Conservation (phyloP, 2,329 filamentous ascomycete species). For the Aplosporella prunicola region DNA sequence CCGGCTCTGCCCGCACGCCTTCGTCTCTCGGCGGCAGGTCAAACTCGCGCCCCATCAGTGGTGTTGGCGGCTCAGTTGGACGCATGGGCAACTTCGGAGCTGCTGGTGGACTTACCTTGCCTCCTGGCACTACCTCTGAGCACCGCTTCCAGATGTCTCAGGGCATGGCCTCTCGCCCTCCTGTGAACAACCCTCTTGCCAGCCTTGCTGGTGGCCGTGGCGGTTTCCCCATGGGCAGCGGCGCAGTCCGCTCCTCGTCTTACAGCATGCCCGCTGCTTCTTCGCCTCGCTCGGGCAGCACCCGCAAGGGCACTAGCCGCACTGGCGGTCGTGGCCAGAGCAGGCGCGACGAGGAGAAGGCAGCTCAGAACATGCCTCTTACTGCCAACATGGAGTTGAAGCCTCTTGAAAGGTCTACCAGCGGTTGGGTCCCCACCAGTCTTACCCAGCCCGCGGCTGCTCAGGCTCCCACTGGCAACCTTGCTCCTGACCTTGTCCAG, state of each 20-base stretch:
- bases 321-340: conserved; percentile 39
- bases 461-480: conserved; percentile 38
- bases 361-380: conserved; percentile 82
- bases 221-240: conserved; percentile 51
- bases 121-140: conserved; percentile 66
- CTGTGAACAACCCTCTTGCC: conserved; percentile 45
- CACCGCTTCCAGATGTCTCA: conserved; percentile 51
- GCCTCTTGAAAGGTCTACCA: conserved; percentile 60
- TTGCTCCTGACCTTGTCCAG: conserved; percentile 90
- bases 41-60: conserved; percentile 17
- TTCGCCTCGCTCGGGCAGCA: conserved; percentile 61
- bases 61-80: conserved; percentile 18
- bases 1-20: conserved; percentile 50
- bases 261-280: conserved; percentile 55
- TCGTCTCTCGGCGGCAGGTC: conserved; percentile 42
- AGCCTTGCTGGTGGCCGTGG: conserved; percentile 49
- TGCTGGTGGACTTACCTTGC: conserved; percentile 49
- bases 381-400: conserved; percentile 75
- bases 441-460: conserved; percentile 43
- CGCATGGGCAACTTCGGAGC: conserved; percentile 62
- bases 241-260: conserved; percentile 57
- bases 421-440: conserved; percentile 84
- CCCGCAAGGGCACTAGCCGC: conserved; percentile 44
- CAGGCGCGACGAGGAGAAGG: conserved; percentile 53
- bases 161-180: conserved; percentile 16